Conservation (phyloP, 805 yeast genomes). For the Starmerella bombi region DNA sequence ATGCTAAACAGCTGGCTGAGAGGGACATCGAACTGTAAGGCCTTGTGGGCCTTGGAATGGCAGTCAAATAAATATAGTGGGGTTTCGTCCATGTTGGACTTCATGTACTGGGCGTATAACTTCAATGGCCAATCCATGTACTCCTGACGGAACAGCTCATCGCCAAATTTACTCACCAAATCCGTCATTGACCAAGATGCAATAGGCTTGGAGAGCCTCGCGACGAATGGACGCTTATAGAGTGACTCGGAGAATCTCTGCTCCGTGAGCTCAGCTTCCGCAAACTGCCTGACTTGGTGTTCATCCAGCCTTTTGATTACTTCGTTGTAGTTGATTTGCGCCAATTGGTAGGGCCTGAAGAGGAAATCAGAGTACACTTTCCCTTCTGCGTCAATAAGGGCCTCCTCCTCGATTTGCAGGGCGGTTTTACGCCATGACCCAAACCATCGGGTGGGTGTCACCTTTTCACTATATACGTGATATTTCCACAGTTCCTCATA, state of each 20-base stretch:
- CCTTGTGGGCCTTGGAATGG: constrained; percentile 50
- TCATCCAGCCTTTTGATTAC: constrained; percentile 39
- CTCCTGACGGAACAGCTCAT: constrained; percentile 65
- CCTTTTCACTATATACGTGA: constrained; percentile 32
- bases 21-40: constrained; percentile 46
- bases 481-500: constrained; percentile 76
- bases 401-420: constrained; percentile 28
- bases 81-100: constrained; percentile 57
- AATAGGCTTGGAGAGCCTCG: constrained; percentile 33
- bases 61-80: constrained; percentile 83
- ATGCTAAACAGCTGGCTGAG: constrained; percentile 32
- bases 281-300: constrained; percentile 20
- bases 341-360: constrained; percentile 71
- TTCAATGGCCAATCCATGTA: constrained; percentile 65
- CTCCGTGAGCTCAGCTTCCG: constrained; percentile 33
- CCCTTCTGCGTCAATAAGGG: constrained; percentile 23
- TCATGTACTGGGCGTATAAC: constrained; percentile 48
- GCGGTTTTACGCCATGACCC: constrained; percentile 71
- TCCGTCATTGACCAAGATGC: constrained; percentile 53
- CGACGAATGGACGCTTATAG: constrained; percentile 52
- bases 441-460: constrained; percentile 38
- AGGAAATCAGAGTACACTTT: constrained; percentile 60
- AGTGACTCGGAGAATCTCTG: constrained; percentile 36
- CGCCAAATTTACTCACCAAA: constrained; percentile 42
- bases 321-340: constrained; percentile 48